Evolutionary conservation across 2,329 filamentous ascomycete species (phyloP).

Genomic region (Metarhizium anisopliae): DNA sequence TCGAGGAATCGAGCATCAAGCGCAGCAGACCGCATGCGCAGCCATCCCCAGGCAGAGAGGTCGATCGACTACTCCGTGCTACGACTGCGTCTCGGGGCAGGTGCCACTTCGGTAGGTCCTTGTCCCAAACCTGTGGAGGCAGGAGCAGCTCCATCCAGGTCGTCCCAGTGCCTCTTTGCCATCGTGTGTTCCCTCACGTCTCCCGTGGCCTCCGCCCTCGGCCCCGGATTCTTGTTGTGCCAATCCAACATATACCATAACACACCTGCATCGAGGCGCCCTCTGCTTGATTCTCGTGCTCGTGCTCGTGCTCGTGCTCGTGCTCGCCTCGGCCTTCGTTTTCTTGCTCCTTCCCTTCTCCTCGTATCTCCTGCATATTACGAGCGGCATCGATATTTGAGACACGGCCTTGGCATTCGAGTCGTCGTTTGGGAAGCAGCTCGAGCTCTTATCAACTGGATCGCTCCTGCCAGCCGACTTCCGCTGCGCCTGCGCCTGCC

Average conservation of each 20-base stretch:
- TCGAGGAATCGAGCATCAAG: too few species aligned
- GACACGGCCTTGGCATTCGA: too few species aligned
- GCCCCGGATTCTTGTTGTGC: neutral
- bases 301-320: neutral
- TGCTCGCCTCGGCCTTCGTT: neutral
- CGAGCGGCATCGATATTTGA: too few species aligned
- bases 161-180: neutral
- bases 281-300: neutral
- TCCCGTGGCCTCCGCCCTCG: slow-evolving; percentile 1
- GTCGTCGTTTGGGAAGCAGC: too few species aligned
- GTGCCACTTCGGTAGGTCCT: neutral
- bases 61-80: too few species aligned
- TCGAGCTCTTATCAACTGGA: too few species aligned
- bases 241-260: neutral
- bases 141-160: neutral
- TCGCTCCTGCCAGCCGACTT: too few species aligned
- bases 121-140: neutral
- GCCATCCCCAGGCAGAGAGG: too few species aligned
- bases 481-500: neutral
- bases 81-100: neutral
- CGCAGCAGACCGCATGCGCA: too few species aligned
- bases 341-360: neutral
- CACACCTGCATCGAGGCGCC: neutral
- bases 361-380: neutral
- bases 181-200: neutral